A percentile compares a stretch with the other conserved stretches of the same genome.
Evolutionary conservation across 2,329 filamentous ascomycete genomes (phyloP).

Genomic region (Aureobasidium sp.): DNA sequence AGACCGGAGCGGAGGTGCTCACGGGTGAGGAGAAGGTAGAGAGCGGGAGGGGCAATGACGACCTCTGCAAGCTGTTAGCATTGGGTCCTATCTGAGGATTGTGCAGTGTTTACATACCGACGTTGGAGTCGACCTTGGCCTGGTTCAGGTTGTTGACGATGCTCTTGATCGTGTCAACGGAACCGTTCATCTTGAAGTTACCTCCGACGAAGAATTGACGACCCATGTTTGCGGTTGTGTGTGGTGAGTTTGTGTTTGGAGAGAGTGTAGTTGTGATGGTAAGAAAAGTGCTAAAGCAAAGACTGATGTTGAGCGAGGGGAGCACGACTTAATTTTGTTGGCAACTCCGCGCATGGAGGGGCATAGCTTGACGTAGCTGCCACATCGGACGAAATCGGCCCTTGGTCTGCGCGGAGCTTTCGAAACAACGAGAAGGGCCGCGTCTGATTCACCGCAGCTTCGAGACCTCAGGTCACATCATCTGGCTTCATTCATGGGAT

Average conservation of each 20-base stretch:
- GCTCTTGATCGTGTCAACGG: conserved; percentile 75
- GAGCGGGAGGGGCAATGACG: conserved; percentile 80
- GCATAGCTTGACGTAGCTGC: conserved; percentile 9
- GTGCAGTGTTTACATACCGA: conserved; percentile 45
- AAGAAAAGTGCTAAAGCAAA: conserved; percentile 5
- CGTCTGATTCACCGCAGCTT: too few relatives aligned
- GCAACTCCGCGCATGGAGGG: conserved; percentile 1
- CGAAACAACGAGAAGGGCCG: conserved; percentile 2
- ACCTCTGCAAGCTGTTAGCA: conserved; percentile 56
- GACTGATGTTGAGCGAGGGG: conserved; percentile 1
- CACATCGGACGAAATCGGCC: neutral
- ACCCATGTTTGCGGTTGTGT: conserved; percentile 25
- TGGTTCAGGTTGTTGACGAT: conserved; percentile 87
- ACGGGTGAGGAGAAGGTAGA: conserved; percentile 84
- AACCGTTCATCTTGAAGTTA: conserved; percentile 99
- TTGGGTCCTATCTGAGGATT: neutral
- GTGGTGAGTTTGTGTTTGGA: neutral
- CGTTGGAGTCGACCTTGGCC: conserved; percentile 67
- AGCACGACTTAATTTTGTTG: conserved; percentile 6
- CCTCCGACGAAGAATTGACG: conserved; percentile 54
- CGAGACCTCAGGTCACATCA: too few relatives aligned
- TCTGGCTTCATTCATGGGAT: too few relatives aligned
- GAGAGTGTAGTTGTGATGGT: neutral
- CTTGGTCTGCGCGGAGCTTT: neutral
- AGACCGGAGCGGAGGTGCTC: conserved; percentile 67